A percentile compares a stretch with the other conserved stretches of the same genome.
Evolutionary conservation across 2,329 filamentous ascomycete species (phyloP).

Genomic region (Alternaria sp.): DNA sequence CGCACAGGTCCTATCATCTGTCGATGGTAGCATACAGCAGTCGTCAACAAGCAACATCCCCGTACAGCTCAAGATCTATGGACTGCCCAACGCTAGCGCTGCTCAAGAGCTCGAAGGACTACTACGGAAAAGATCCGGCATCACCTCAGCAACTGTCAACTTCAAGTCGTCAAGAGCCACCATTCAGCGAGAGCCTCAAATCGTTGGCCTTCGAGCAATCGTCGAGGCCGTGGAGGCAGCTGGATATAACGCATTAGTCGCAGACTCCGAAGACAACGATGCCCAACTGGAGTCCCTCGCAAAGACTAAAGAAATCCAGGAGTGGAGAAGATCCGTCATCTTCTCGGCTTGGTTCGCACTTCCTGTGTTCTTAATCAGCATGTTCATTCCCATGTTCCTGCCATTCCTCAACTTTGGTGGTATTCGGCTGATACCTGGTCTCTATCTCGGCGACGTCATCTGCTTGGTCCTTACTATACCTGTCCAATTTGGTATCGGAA

Average conservation of each 20-base stretch:
- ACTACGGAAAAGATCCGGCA: constrained; percentile 70
- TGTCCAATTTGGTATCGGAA: constrained; percentile 95
- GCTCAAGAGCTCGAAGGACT: constrained; percentile 74
- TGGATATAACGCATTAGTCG: constrained; percentile 86
- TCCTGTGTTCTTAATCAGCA: constrained; percentile 89
- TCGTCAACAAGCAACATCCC: constrained; percentile 64
- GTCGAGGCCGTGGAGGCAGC: constrained; percentile 82
- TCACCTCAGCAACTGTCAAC: constrained; percentile 76
- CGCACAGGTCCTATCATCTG: constrained; percentile 79
- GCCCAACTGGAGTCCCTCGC: constrained; percentile 94
- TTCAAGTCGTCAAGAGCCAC: constrained; percentile 75
- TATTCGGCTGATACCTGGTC: constrained; percentile 70
- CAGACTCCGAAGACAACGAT: constrained; percentile 93
- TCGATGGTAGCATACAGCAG: constrained; percentile 62
- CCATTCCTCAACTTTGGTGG: constrained; percentile 78
- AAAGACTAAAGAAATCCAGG: constrained; percentile 94
- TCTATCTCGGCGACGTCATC: constrained; percentile 87
- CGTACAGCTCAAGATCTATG: constrained; percentile 84
- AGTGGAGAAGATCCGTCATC: constrained; percentile 84
- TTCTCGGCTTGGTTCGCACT: constrained; percentile 81
- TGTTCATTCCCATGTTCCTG: constrained; percentile 89
- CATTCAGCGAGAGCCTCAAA: constrained; percentile 72
- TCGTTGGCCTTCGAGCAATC: constrained; percentile 79
- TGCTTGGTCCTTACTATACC: constrained; percentile 87
- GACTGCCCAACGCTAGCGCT: constrained; percentile 72